These are phyloP conservation scores for Lactarius hengduanensis DNA, from an alignment of 768 basidiomycete genomes.

Conservation along the genomic window DNA sequence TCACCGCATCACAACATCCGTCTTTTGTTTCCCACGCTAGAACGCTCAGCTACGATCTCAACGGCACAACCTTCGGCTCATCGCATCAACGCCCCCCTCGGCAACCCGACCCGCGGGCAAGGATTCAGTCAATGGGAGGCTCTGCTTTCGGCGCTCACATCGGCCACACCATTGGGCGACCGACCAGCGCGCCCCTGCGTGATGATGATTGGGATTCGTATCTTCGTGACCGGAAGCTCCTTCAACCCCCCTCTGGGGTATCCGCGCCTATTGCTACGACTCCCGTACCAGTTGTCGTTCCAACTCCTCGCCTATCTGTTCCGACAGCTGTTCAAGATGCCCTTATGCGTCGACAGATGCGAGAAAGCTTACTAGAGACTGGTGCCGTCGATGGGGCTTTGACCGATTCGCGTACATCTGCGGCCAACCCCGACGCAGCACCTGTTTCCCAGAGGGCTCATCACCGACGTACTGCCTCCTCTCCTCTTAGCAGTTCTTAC, in stretches of 20 bases:
- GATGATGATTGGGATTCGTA: conserved; percentile 88
- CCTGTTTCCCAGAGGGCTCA: neutral
- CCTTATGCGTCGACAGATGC: conserved; percentile 62
- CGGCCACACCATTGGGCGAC: conserved; percentile 59
- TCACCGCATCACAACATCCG: conserved; percentile 52
- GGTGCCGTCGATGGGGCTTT: conserved; percentile 7
- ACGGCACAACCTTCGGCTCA: conserved; percentile 48
- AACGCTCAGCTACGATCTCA: conserved; percentile 67
- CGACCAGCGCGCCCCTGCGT: conserved; percentile 70
- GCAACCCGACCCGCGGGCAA: conserved; percentile 61
- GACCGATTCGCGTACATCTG: conserved; percentile 10
- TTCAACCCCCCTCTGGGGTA: conserved; percentile 80
- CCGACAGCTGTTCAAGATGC: conserved; percentile 76
- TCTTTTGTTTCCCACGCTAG: conserved; percentile 21
- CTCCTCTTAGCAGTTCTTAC: conserved; percentile 32
- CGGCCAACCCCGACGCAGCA: conserved; percentile 1
- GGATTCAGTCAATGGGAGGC: conserved; percentile 74
- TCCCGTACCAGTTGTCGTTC: conserved; percentile 37
- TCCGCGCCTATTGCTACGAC: conserved; percentile 76
- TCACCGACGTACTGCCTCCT: conserved; percentile 25
- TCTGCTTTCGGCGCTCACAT: conserved; percentile 44
- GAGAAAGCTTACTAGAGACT: conserved; percentile 64
- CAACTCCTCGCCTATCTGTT: conserved; percentile 50
- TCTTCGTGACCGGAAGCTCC: conserved; percentile 76
- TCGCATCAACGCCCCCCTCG: conserved; percentile 70